Conservation (phyloP, 306 rosid genomes). For the Hylodesmum podocarpum region DNA sequence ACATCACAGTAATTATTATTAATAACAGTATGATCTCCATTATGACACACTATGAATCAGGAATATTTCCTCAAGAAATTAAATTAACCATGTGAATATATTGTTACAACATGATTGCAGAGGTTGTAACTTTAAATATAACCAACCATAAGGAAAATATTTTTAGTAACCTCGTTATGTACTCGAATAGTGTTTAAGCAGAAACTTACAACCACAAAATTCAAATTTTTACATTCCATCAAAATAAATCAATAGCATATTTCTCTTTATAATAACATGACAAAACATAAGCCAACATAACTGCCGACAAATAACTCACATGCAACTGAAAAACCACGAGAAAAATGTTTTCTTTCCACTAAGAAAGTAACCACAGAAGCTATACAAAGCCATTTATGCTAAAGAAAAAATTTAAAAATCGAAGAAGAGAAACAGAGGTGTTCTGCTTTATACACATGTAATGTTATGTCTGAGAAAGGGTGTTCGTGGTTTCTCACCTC, state of each 20-base stretch:
- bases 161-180: neutral
- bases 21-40: neutral
- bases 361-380: constrained; percentile 2
- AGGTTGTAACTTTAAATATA: neutral
- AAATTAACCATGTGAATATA: neutral
- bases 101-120: neutral
- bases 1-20: neutral
- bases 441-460: neutral
- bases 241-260: neutral
- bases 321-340: constrained; percentile 20
- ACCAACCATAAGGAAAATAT: neutral
- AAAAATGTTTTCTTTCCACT: neutral
- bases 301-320: constrained; percentile 19
- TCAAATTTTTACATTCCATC: neutral
- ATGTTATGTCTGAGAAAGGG: neutral
- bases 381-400: neutral
- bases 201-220: neutral
- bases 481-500: constrained; percentile 16
- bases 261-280: neutral
- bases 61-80: neutral
- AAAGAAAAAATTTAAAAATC: neutral
- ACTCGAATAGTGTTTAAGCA: neutral
- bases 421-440: neutral
- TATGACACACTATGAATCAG: neutral
- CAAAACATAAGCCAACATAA: constrained; percentile 12